Conservation (phyloP, 192 early-diverging fungal species). For the Jimgerdemannia lactiflua region DNA sequence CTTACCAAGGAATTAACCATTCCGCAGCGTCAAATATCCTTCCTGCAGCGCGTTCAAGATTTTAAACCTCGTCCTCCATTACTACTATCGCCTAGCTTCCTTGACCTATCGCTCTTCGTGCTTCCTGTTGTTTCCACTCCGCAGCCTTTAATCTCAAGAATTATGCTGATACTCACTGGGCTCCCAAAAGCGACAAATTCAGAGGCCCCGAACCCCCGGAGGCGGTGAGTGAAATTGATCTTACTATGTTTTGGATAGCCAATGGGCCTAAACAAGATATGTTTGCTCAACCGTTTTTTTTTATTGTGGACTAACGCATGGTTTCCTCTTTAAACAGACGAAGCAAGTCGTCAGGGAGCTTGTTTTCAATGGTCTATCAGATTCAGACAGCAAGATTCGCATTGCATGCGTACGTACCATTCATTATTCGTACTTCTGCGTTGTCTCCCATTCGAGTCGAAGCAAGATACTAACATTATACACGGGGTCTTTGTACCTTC, state of each 20-base stretch:
- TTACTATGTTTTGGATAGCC: background rate
- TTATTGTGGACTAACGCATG: background rate
- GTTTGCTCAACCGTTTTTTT: background rate
- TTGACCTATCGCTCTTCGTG: constrained; percentile 12
- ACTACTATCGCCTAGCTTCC: background rate
- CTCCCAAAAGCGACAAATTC: constrained; percentile 48
- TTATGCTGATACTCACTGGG: constrained; percentile 79
- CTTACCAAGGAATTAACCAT: constrained; percentile 56
- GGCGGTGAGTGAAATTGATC: constrained; percentile 32
- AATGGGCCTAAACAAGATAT: background rate
- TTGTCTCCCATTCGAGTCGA: background rate
- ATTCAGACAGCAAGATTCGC: constrained; percentile 58
- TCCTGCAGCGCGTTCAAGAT: constrained; percentile 3
- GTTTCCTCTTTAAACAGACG: constrained; percentile 33
- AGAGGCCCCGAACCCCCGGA: constrained; percentile 57
- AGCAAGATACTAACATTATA: constrained; percentile 4
- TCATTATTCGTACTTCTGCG: background rate
- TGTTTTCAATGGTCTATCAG: constrained; percentile 56
- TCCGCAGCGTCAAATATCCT: constrained; percentile 67
- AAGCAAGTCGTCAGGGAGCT: constrained; percentile 55
- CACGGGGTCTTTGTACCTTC: background rate
- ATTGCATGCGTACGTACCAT: constrained; percentile 51
- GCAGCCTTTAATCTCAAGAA: constrained; percentile 72
- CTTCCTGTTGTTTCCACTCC: constrained; percentile 31
- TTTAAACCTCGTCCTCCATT: background rate